Base-by-base conservation (phyloP, 2,329 filamentous ascomycete species). In the Hypoxylon sp. region DNA sequence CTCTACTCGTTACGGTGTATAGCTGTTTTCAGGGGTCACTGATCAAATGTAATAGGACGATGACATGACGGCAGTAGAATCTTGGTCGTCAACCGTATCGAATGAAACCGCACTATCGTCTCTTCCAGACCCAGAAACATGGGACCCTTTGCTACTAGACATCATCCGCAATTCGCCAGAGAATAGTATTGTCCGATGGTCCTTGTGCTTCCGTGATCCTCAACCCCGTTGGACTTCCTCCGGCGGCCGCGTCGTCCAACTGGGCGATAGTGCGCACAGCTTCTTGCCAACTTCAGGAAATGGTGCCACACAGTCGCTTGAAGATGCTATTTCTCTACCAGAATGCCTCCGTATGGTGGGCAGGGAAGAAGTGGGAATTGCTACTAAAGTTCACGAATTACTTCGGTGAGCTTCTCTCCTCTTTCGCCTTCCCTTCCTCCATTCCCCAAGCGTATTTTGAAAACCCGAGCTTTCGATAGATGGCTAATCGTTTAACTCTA, bases 151-250 rank as follows among this genome's bases (percentile, higher is more conserved):
- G 64, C 65, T 60, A 69, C 68, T 6, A 65, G 65, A 35, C 62
- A 54, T 10, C 44, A 62, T 57, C 27, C 21, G 19, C 5, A 32
- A 69, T 44, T 61, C 77, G 2, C 77, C 74, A 1, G 52, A 68
- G 3, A 47, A 70, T 7, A 71, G 67, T 24, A 82, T 85, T 53
- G 80, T 86, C 68, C 82, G 79, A 72, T 80, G 76, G 70, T 75
- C 77, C 56, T 75, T 81, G 24, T 74, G 75, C 37, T 80, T 77
- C 76, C 77, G 79, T 6, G 74, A 80, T 58, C 78, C 78, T 5
- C 76, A 77, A 19, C 73, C 74, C 1, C 69, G 72, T 6, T 80
- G 78, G 77, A 70, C 74, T 2, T 80, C 78, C 1, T 67, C 74
- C 2, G 67, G 69, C 6, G 77, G 68, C 2, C 74, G 74, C 10